Evolutionary conservation across 352 stramenopile genomes (phyloP).

Genomic region (Globisporangium middletonii): DNA sequence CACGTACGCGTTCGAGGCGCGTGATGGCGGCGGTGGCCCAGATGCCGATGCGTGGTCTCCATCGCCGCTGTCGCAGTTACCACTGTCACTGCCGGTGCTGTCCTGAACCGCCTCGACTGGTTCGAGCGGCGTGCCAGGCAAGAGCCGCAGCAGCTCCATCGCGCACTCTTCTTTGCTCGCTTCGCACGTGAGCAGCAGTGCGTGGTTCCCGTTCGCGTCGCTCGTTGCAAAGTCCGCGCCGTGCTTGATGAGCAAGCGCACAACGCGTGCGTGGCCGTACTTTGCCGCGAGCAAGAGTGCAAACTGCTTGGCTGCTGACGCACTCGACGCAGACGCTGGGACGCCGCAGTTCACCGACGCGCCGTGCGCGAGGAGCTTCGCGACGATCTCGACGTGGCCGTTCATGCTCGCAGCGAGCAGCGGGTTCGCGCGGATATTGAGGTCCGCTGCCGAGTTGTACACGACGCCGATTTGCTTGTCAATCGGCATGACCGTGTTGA

Average conservation of each 20-base stretch:
- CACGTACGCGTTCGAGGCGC: slow-evolving; percentile 7
- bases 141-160: slow-evolving; percentile 27
- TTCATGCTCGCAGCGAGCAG: slow-evolving; percentile 71
- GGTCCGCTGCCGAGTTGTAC: slow-evolving; percentile 60
- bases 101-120: not conserved
- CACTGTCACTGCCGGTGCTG: not conserved
- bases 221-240: slow-evolving; percentile 25
- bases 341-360: slow-evolving; percentile 17
- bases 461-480: slow-evolving; percentile 56
- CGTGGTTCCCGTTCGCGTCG: slow-evolving; percentile 42
- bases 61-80: not conserved
- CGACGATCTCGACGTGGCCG: slow-evolving; percentile 50
- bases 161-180: slow-evolving; percentile 43
- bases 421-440: slow-evolving; percentile 52
- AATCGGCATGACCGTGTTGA: not conserved
- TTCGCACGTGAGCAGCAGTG: slow-evolving; percentile 54
- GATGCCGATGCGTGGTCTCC: slow-evolving; percentile 6
- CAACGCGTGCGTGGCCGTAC: slow-evolving; percentile 87
- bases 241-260: slow-evolving; percentile 62
- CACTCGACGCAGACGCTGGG: slow-evolving; percentile 5
- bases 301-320: slow-evolving; percentile 19
- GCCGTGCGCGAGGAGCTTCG: slow-evolving; percentile 36
- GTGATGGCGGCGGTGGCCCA: not conserved
- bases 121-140: not conserved
- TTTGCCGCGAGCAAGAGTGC: slow-evolving; percentile 89